Evolutionary conservation across 495 filamentous ascomycete genomes (phyloP).

Genomic region (Tetracladium setigerum): DNA sequence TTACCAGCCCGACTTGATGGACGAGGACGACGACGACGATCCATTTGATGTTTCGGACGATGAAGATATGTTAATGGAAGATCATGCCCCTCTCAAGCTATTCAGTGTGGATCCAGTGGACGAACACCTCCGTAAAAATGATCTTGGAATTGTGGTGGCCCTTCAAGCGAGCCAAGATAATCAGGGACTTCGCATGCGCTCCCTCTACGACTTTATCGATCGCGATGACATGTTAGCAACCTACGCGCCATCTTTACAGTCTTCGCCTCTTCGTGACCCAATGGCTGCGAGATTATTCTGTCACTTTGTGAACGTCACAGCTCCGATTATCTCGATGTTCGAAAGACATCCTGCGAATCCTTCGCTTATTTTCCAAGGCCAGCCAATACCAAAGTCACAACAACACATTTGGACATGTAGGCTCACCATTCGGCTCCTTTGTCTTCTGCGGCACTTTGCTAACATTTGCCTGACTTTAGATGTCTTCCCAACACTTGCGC

Average conservation of each 20-base stretch:
- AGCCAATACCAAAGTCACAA: constrained; percentile 55
- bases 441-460: not conserved
- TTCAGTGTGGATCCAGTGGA: constrained; percentile 6
- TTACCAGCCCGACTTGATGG: not conserved
- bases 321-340: constrained; percentile 78
- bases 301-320: constrained; percentile 88
- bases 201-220: constrained; percentile 59
- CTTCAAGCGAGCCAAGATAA: constrained; percentile 36
- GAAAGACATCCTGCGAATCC: constrained; percentile 79
- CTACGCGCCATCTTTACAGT: constrained; percentile 66
- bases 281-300: constrained; percentile 82
- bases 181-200: constrained; percentile 28
- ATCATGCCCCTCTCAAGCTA: constrained; percentile 27
- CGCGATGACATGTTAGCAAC: constrained; percentile 65
- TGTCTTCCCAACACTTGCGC: constrained; percentile 74
- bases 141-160: constrained; percentile 35
- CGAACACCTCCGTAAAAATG: constrained; percentile 17
- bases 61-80: constrained; percentile 36
- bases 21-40: constrained; percentile 44
- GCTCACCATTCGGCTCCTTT: constrained; percentile 7
- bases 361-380: constrained; percentile 58
- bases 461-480: constrained; percentile 28
- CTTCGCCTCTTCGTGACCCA: constrained; percentile 75
- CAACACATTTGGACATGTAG: constrained; percentile 75
- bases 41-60: constrained; percentile 57